Percentiles rank a stretch among this genome's conserved stretches.
These are phyloP conservation scores for Volvariella volvacea DNA, from an alignment of 1,284 basidiomycete species.

Conservation along the genomic window DNA sequence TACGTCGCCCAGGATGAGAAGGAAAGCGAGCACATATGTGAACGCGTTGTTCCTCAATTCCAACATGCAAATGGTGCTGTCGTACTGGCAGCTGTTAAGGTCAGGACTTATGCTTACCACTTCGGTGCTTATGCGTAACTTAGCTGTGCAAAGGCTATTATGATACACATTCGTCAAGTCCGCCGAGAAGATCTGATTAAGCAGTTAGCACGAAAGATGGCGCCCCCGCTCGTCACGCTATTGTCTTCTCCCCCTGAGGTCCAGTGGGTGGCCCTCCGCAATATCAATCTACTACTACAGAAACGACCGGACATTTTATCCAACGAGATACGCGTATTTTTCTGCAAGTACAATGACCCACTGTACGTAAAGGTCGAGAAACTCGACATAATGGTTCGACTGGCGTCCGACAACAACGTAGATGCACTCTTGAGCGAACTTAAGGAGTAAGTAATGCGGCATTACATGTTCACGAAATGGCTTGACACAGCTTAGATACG, in stretches of 20 bases:
- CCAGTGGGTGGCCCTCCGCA: constrained; percentile 95
- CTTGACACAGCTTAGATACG: constrained; percentile 52
- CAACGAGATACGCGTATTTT: constrained; percentile 98
- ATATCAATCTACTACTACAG: constrained; percentile 95
- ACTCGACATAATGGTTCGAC: constrained; percentile 95
- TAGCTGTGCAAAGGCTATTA: constrained; percentile 67
- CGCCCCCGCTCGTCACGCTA: constrained; percentile 84
- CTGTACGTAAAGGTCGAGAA: constrained; percentile 98
- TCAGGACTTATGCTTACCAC: constrained; percentile 22
- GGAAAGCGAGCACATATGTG: constrained; percentile 98
- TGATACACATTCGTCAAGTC: constrained; percentile 91
- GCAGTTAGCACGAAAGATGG: constrained; percentile 93
- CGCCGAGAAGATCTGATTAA: constrained; percentile 82
- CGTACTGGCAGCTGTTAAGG: constrained; percentile 92
- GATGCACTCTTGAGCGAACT: constrained; percentile 92
- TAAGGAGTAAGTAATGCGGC: constrained; percentile 65
- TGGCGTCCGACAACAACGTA: constrained; percentile 89
- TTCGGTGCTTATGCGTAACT: background rate
- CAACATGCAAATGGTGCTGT: constrained; percentile 96
- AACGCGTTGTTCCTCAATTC: constrained; percentile 96
- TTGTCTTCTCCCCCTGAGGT: constrained; percentile 78
- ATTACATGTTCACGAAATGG: background rate
- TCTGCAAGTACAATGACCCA: constrained; percentile 99
- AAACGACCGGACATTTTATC: constrained; percentile 85
- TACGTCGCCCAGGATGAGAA: constrained; percentile 84